These are phyloP conservation scores for Candida xiaguanensis DNA, from an alignment of 805 yeast species.

Conservation along the genomic window DNA sequence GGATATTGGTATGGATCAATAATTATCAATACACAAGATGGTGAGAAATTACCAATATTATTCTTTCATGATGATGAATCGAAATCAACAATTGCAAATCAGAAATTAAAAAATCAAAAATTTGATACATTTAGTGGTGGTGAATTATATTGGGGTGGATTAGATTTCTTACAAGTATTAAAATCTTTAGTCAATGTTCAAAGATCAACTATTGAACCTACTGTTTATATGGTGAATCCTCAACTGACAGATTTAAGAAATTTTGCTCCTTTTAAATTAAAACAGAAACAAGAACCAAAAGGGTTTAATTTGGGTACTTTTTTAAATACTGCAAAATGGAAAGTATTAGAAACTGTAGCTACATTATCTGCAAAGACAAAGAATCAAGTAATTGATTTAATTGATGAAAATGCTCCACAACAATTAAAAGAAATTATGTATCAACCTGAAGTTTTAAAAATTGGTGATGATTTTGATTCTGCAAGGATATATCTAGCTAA, in stretches of 20 bases:
- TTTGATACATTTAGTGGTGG: conserved; percentile 70
- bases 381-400: conserved; percentile 58
- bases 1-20: conserved; percentile 95
- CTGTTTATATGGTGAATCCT: conserved; percentile 77
- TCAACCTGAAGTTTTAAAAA: conserved; percentile 74
- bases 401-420: conserved; percentile 61
- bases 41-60: conserved; percentile 71
- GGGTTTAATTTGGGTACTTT: conserved; percentile 43
- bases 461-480: conserved; percentile 88
- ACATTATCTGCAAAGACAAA: conserved; percentile 53
- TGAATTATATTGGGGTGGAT: conserved; percentile 87
- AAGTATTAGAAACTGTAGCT: conserved; percentile 78
- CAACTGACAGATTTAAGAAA: conserved; percentile 59
- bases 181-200: conserved; percentile 57
- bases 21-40: conserved; percentile 63
- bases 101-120: conserved; percentile 52
- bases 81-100: conserved; percentile 65
- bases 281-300: conserved; percentile 15
- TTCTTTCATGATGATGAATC: conserved; percentile 92
- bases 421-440: conserved; percentile 55
- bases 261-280: conserved; percentile 40
- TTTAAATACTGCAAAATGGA: conserved; percentile 77
- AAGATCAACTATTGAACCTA: conserved; percentile 65
- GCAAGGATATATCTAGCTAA: conserved; percentile 90
- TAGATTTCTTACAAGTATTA: conserved; percentile 60